Percentiles rank a stretch among this genome's conserved stretches.
phyloP scores from a whole-genome alignment of 2,329 filamentous ascomycete species.

The Westerdykella sp. region DNA sequence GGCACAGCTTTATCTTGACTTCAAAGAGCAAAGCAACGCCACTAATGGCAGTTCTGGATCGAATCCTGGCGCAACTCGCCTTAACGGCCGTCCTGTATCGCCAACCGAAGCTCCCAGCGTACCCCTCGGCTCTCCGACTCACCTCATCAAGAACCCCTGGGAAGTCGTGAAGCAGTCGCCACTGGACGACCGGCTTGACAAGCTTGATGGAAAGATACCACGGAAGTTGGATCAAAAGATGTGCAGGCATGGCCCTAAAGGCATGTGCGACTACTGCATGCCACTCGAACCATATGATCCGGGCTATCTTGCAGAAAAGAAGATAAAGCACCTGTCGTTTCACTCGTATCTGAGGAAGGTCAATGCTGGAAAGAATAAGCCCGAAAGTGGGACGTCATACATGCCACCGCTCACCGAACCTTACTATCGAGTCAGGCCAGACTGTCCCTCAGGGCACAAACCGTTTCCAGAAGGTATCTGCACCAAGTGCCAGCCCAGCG shows the following conservation, averaged over 20 bases:
- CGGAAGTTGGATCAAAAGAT: constrained; percentile 70
- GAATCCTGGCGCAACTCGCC: constrained; percentile 49
- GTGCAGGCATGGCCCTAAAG: constrained; percentile 93
- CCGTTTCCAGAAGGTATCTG: constrained; percentile 95
- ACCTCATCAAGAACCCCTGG: constrained; percentile 81
- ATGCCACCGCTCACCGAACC: constrained; percentile 93
- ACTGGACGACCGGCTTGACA: constrained; percentile 81
- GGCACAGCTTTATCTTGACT: constrained; percentile 83
- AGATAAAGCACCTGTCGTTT: constrained; percentile 98
- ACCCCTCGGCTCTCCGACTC: constrained; percentile 49
- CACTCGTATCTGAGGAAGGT: constrained; percentile 91
- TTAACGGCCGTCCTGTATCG: constrained; percentile 72
- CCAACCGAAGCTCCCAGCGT: constrained; percentile 60
- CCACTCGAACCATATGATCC: constrained; percentile 88
- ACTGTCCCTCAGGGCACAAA: constrained; percentile 89
- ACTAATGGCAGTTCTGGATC: constrained; percentile 45
- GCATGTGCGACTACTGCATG: constrained; percentile 99
- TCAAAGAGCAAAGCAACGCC: constrained; percentile 53
- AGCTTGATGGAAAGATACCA: constrained; percentile 80
- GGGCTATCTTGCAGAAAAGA: constrained; percentile 86
- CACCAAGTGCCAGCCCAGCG: constrained; percentile 95
- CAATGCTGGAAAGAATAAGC: constrained; percentile 93
- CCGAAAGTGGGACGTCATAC: constrained; percentile 86
- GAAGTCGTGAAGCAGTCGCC: constrained; percentile 82
- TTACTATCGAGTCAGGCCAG: constrained; percentile 78